phyloP scores from a whole-genome alignment of 1,284 basidiomycete species.

The Takashimella koratensis region DNA sequence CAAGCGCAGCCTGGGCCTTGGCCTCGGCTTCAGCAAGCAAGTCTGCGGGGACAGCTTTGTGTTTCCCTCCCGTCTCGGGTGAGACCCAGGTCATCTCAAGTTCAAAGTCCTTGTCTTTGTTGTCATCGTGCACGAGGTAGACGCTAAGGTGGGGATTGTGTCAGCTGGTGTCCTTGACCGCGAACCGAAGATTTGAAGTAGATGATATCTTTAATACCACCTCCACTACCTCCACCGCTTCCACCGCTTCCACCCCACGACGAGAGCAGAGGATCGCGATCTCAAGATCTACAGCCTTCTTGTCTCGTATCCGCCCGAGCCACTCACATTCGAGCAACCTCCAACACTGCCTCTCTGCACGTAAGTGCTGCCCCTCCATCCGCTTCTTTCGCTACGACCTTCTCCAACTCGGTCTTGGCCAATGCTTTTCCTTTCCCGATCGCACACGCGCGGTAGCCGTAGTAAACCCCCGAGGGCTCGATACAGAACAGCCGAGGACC shows the following conservation, averaged over 20 bases:
- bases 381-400: slow-evolving; percentile 56
- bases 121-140: slow-evolving; percentile 93
- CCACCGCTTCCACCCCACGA: too few species aligned
- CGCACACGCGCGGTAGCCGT: slow-evolving; percentile 88
- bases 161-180: too few species aligned
- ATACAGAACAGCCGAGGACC: slow-evolving; percentile 87
- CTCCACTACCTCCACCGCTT: too few species aligned
- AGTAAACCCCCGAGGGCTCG: slow-evolving; percentile 92
- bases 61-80: slow-evolving; percentile 74
- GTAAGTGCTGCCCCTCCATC: slow-evolving; percentile 45
- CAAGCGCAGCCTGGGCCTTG: slow-evolving; percentile 83
- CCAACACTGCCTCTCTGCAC: slow-evolving; percentile 77
- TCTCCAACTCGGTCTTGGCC: slow-evolving; percentile 98
- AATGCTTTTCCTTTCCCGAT: slow-evolving; percentile 95
- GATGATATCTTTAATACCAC: too few species aligned
- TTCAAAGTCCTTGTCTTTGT: slow-evolving; percentile 86
- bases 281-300: too few species aligned
- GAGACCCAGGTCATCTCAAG: slow-evolving; percentile 97
- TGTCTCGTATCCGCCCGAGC: too few species aligned
- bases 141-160: slow-evolving; percentile 59
- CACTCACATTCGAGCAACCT: slow-evolving; percentile 92
- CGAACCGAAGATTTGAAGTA: too few species aligned
- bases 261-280: too few species aligned
- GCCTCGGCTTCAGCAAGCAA: slow-evolving; percentile 79
- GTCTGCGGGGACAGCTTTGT: slow-evolving; percentile 78